Base-by-base conservation (phyloP, 768 basidiomycete species). In the Nevesoporus exiguus region DNA sequence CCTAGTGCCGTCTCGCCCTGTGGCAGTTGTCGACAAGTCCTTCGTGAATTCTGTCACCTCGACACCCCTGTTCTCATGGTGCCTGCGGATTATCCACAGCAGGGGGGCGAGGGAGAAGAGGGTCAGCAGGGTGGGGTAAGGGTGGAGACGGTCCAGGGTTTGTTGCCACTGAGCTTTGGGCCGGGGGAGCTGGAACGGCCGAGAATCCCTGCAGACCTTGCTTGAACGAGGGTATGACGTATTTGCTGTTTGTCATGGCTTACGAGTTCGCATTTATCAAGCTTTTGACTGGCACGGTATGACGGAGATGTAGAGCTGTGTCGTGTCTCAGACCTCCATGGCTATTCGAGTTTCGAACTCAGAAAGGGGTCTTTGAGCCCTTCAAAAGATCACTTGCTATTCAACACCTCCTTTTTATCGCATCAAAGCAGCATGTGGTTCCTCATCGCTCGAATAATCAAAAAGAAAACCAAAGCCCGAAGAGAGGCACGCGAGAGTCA, bases 11-110 rank as follows among this genome's bases (percentile, higher is more conserved):
- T 89, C 44, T 88, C 93, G 2, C 96, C 96, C 0, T 98, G 97
- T 68, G 96, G 96, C 2, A 84, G 95, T 44, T 99, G 95, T 62
- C 86, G 96, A 8, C 95, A 98, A 67, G 80, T 97, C 47, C 79
- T 93, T 46, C 83, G 90, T 54, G 93, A 96, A 63, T 95, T 96
- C 62, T 93, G 90, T 62, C 69, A 80, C 7, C 78, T 81, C 34
- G 75, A 84, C 24, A 88, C 87, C 77, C 90, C 90, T 0, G 74
- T 88, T 51, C 69, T 84, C 24, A 82, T 94, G 4, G 80, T 89
- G 3, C 86, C 88, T 3, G 81, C 80, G 2, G 78, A 85, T 62
- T 85, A 85, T 61, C 76, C 80, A 0, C 19, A 15, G 2, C 39
- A 37, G 10, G 43, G 14, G 7, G 5, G 40, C 9, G 29, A 22